Evolutionary conservation across 768 basidiomycete genomes (phyloP), one percentile per base, ranked within the genome.

Genomic region (Amylocystis lapponica): DNA sequence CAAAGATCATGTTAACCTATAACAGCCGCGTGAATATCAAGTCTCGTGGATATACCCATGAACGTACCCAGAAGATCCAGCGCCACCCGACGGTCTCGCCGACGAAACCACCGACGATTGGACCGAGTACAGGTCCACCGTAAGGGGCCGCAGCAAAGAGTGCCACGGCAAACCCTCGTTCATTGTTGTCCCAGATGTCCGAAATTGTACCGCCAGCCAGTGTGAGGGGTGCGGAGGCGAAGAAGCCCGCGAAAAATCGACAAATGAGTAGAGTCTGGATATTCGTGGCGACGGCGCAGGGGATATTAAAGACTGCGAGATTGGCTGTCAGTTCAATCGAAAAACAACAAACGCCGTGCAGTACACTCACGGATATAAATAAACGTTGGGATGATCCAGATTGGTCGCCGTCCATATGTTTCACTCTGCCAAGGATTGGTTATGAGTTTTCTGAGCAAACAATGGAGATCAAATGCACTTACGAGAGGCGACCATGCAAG

Each of bases 21-120:
- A 58, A 60, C 5, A 66, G 51, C 54, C 9, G 10, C n/a, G 19
- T 10, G 26, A 36, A 26, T 19, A 19, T 37, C 20, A 10, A 26
- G 5, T 9, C 19, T 10, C 9, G 8, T 10, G 9, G 17, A 20
- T 20, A 35, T 20, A 9, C 16, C 5, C 11, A 17, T 11, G 4
- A 20, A 33, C 51, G 34, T 21, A 61, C 63, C 63, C 65, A 66
- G 37, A 64, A 47, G 21, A 66, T 61, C 63, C 63, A 65, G 5
- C 61, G 57, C 65, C 64, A 65, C 14, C 69, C 70, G 23, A 67
- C 47, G 27, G 53, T 61, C 43, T 69, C 66, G 7, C 69, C 64
- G 43, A 71, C 67, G 39, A 68, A 68, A 11, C 71, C 71, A 41
- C 72, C 75, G n/a, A 73, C 64, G 40, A 77, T 68, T 4, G 75